Conservation (phyloP, 225 moss, liverwort and hornwort genomes). For the Asterella californica region DNA sequence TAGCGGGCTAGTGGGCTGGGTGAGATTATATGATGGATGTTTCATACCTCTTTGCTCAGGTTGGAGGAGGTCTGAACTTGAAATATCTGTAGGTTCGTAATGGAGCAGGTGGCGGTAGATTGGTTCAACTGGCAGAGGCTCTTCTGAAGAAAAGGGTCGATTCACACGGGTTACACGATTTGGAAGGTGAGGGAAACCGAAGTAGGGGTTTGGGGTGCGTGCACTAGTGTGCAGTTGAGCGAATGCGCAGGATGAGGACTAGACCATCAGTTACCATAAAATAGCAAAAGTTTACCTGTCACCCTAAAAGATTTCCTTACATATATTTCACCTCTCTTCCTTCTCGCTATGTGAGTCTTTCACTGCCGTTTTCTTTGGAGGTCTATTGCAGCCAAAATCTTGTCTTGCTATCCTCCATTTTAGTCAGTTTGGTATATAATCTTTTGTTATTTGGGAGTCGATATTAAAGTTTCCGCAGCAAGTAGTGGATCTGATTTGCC, state of each 20-base stretch:
- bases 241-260: too few relatives aligned
- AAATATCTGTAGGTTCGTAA: slow-evolving; percentile 48
- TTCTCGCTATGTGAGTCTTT: background rate
- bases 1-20: background rate
- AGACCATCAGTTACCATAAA: too few relatives aligned
- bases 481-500: background rate
- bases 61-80: slow-evolving; percentile 48
- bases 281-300: background rate
- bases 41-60: slow-evolving; percentile 40
- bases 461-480: background rate
- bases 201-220: background rate
- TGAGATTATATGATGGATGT: slow-evolving; percentile 19
- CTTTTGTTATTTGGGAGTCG: background rate
- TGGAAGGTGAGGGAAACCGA: slow-evolving; percentile 60
- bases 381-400: background rate
- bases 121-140: slow-evolving; percentile 83
- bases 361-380: background rate
- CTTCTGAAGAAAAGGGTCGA: slow-evolving; percentile 71
- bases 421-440: background rate
- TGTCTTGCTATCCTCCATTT: background rate
- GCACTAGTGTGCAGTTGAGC: background rate
- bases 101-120: slow-evolving; percentile 40
- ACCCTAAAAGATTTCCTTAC: background rate
- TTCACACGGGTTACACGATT: slow-evolving; percentile 64
- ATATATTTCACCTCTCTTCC: background rate